phyloP scores from a whole-genome alignment of 306 rosid species.

The Arachis stenosperma region DNA sequence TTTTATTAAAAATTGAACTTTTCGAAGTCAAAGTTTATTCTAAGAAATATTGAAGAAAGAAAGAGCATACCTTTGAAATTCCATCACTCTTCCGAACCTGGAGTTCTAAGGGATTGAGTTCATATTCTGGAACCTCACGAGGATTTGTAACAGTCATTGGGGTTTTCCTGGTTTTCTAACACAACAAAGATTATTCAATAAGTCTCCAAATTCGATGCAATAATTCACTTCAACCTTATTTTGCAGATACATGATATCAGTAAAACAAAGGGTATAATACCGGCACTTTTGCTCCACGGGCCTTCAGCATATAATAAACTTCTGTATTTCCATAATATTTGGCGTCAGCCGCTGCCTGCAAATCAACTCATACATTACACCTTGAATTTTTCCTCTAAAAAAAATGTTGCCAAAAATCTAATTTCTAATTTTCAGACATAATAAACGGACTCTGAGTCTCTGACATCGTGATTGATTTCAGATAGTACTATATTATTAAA shows the following conservation, averaged over 20 bases:
- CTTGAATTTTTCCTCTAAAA: background rate
- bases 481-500: background rate
- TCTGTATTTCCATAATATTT: constrained; percentile 81
- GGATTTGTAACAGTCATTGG: constrained; percentile 99
- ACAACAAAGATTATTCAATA: constrained; percentile 34
- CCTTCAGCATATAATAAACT: constrained; percentile 76
- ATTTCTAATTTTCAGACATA: too few relatives aligned
- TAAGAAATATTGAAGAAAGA: background rate
- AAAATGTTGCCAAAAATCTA: too few relatives aligned
- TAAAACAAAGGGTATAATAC: constrained; percentile 44
- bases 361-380: constrained; percentile 28
- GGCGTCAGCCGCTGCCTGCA: constrained; percentile 99
- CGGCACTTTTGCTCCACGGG: constrained; percentile 97
- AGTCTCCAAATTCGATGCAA: constrained; percentile 20
- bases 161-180: constrained; percentile 85
- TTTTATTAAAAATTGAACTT: too few relatives aligned
- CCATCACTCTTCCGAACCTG: constrained; percentile 95
- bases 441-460: background rate
- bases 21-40: too few relatives aligned
- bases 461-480: background rate
- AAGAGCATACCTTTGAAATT: constrained; percentile 66
- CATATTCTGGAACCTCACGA: constrained; percentile 98
- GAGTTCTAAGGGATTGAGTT: constrained; percentile 97
- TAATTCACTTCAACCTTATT: background rate
- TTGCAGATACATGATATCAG: background rate